Base-by-base conservation (phyloP, 257 asterid species). In the Nicotiana otophora region DNA sequence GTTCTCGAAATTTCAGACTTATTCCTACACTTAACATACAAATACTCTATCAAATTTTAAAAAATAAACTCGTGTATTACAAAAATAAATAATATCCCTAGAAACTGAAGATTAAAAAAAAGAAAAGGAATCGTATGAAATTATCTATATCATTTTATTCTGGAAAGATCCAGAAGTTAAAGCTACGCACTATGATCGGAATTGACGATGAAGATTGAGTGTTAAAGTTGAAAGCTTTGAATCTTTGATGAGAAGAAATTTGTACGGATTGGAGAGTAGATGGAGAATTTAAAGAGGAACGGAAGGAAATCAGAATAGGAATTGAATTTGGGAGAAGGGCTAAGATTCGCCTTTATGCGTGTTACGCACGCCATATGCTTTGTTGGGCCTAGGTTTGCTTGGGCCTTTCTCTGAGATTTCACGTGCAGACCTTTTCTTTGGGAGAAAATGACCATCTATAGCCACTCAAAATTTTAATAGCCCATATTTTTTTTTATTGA, bases 281-380 rank as follows among this genome's bases (percentile, higher is more conserved):
- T 53, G 62, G 62, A 55, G 23, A 55, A 15, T 55, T 53, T 53
- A 53, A 53, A 55, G 62, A 16, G 20, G 23, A 55, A 55, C 1
- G 2, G n/a, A 55, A 55, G 5, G 16, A 55, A 55, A 55, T 55
- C 16, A 16, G 10, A 16, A 55, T 55, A 4, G n/a, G 23, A 30
- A 83, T 53, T 53, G 17, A 53, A 53, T 53, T 61, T 23, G 82
- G 28, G 28, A 28, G 28, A 83, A 79, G 84, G 85, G 84, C 81
- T 82, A 82, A 76, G 86, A 85, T 89, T 89, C 89, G 85, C 88
- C 77, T 62, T 42, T 81, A 17, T 23, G 89, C 89, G 84, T 87
- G 74, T 64, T 86, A 82, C 72, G 82, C 91, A 89, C 85, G 92
- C 90, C 66, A 86, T 46, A 20, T 83, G 3, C 63, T 10, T 16